A percentile compares a stretch with the other conserved stretches of the same genome.
These are phyloP conservation scores for Hamigera avellanea DNA, from an alignment of 495 filamentous ascomycete genomes.

Conservation along the genomic window DNA sequence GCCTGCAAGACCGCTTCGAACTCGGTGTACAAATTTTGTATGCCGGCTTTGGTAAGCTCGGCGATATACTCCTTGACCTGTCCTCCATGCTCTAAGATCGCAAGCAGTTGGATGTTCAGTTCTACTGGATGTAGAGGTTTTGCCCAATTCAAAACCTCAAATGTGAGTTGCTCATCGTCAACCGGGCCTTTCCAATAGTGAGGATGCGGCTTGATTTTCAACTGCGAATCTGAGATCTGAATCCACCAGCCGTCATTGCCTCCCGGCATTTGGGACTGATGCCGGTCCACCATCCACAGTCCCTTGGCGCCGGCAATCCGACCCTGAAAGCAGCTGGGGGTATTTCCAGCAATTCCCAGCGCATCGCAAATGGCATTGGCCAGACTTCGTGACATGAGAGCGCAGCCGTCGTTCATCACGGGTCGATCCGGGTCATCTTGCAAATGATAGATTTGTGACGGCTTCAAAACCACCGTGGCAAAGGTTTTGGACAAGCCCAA, in stretches of 20 bases:
- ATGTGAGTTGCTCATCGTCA: slow-evolving; percentile 46
- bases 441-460: slow-evolving; percentile 26
- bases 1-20: slow-evolving; percentile 45
- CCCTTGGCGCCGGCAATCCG: slow-evolving; percentile 81
- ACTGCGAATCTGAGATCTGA: slow-evolving; percentile 64
- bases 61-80: slow-evolving; percentile 44
- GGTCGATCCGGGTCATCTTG: slow-evolving; percentile 14
- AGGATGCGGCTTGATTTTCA: slow-evolving; percentile 60
- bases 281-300: slow-evolving; percentile 67
- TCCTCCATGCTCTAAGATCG: slow-evolving; percentile 60
- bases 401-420: slow-evolving; percentile 80
- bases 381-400: slow-evolving; percentile 52
- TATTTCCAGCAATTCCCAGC: slow-evolving; percentile 43
- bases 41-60: slow-evolving; percentile 43
- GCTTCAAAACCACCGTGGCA: slow-evolving; percentile 34
- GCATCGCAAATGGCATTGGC: slow-evolving; percentile 47
- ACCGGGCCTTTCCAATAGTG: slow-evolving; percentile 25
- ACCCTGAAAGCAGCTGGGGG: slow-evolving; percentile 69
- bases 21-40: slow-evolving; percentile 37
- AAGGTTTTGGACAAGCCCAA: slow-evolving; percentile 34
- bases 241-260: slow-evolving; percentile 51
- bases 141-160: slow-evolving; percentile 60
- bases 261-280: slow-evolving; percentile 11
- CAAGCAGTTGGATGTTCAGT: slow-evolving; percentile 70
- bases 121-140: slow-evolving; percentile 48